phyloP scores from a whole-genome alignment of 352 stramenopile species.

The Globisporangium carolinianum region DNA sequence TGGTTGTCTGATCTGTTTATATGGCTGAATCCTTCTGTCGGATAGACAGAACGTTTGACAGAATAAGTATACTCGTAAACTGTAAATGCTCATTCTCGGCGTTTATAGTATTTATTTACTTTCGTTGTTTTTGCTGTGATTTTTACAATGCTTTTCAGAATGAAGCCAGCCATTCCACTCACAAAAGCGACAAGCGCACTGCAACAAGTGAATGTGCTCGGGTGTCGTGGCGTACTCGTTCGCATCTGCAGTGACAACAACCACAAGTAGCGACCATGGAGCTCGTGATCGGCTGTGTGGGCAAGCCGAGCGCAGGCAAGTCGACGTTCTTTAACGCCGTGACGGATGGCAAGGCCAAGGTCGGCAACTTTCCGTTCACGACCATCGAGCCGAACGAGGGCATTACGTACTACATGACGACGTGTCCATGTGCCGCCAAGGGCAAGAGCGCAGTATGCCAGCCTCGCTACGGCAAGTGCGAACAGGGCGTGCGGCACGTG shows the following conservation, averaged over 20 bases:
- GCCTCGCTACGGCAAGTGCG: slow-evolving; percentile 73
- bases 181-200: background rate
- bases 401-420: slow-evolving; percentile 85
- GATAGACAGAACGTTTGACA: too few relatives aligned
- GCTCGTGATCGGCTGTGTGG: slow-evolving; percentile 84
- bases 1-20: too few relatives aligned
- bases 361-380: slow-evolving; percentile 87
- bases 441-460: slow-evolving; percentile 56
- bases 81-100: too few relatives aligned
- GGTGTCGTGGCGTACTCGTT: background rate
- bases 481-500: slow-evolving; percentile 66
- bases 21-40: too few relatives aligned
- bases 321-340: slow-evolving; percentile 89
- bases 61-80: too few relatives aligned
- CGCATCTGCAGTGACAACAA: background rate
- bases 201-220: background rate
- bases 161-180: slow-evolving; percentile 1
- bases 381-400: slow-evolving; percentile 88
- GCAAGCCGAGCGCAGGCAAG: slow-evolving; percentile 85
- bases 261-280: slow-evolving; percentile 42
- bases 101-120: too few relatives aligned
- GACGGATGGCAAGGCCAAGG: slow-evolving; percentile 84
- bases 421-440: slow-evolving; percentile 67
- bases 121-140: background rate
- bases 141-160: slow-evolving; percentile 1